Conservation (phyloP, 805 yeast species). For the Sungouiozyma intestinalis region DNA sequence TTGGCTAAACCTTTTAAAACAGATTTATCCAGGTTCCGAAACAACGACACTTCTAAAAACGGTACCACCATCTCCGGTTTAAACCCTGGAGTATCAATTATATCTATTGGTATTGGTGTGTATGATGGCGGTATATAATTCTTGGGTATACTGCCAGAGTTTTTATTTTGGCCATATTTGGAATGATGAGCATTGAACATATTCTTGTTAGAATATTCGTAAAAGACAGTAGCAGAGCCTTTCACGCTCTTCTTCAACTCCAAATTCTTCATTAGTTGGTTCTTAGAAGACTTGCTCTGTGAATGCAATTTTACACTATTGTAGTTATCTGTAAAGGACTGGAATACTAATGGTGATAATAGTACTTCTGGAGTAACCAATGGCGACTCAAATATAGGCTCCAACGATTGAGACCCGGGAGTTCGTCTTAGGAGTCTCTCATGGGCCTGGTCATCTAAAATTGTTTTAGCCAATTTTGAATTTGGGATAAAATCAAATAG, state of each 20-base stretch:
- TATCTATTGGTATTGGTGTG: constrained; percentile 54
- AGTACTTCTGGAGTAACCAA: constrained; percentile 21
- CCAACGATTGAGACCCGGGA: constrained; percentile 18
- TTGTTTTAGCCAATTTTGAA: constrained; percentile 29
- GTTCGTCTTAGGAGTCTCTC: constrained; percentile 30
- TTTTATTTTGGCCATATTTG: background rate
- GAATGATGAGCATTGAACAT: background rate
- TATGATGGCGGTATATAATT: constrained; percentile 39
- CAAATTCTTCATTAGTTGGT: constrained; percentile 4
- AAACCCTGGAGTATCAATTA: constrained; percentile 68
- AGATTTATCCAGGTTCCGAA: constrained; percentile 48
- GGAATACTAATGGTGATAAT: constrained; percentile 32
- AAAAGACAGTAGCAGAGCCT: background rate
- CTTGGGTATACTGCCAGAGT: constrained; percentile 9
- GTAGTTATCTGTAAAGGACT: constrained; percentile 23
- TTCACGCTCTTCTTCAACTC: background rate
- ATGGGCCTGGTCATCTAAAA: constrained; percentile 40
- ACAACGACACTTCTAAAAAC: constrained; percentile 61
- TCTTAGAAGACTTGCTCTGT: constrained; percentile 10
- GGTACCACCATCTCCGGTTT: constrained; percentile 60
- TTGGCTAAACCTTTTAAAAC: constrained; percentile 51
- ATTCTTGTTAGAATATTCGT: background rate
- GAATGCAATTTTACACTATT: constrained; percentile 11
- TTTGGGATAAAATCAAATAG: constrained; percentile 45
- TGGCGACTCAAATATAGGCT: constrained; percentile 26